A percentile compares a stretch with the other conserved stretches of the same genome.
Conservation (phyloP, 1,284 basidiomycete species). For the Fomitopsis pinicola region DNA sequence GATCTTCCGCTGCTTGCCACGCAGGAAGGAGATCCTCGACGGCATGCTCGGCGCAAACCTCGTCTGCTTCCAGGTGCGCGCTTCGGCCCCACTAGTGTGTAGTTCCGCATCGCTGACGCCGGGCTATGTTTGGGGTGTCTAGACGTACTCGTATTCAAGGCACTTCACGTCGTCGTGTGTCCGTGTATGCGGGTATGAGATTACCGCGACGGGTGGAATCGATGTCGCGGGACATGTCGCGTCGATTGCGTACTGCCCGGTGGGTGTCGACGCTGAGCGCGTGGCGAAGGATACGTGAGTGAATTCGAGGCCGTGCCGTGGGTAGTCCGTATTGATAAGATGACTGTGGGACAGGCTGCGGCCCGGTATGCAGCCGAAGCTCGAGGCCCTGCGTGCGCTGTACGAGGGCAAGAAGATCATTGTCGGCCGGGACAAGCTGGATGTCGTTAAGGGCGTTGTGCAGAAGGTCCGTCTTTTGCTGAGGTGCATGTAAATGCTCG, state of each 20-base stretch:
- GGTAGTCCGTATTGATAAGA: constrained; percentile 3
- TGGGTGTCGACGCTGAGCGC: constrained; percentile 94
- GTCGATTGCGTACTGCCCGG: constrained; percentile 87
- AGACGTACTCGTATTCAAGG: constrained; percentile 95
- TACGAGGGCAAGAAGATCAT: constrained; percentile 99
- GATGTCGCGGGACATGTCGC: constrained; percentile 89
- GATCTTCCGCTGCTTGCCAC: constrained; percentile 29
- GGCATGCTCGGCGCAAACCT: constrained; percentile 98
- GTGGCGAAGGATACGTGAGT: constrained; percentile 79
- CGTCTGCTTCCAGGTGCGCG: constrained; percentile 81
- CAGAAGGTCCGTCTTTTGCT: constrained; percentile 66
- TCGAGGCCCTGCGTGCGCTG: constrained; percentile 78
- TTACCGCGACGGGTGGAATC: constrained; percentile 68
- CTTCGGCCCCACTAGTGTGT: background rate
- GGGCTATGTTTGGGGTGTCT: background rate
- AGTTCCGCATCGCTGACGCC: background rate
- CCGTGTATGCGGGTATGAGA: constrained; percentile 94
- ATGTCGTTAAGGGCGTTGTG: constrained; percentile 95
- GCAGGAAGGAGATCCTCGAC: constrained; percentile 90
- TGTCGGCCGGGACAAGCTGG: constrained; percentile 97
- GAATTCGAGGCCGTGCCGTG: background rate
- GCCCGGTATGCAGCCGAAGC: constrained; percentile 85
- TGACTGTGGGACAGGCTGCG: constrained; percentile 42
- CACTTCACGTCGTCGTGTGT: constrained; percentile 96
- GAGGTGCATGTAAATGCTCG: background rate